A percentile compares a stretch with the other conserved stretches of the same genome.
phyloP scores from a whole-genome alignment of 495 filamentous ascomycete species.

The Hypoxylon lenormandii region DNA sequence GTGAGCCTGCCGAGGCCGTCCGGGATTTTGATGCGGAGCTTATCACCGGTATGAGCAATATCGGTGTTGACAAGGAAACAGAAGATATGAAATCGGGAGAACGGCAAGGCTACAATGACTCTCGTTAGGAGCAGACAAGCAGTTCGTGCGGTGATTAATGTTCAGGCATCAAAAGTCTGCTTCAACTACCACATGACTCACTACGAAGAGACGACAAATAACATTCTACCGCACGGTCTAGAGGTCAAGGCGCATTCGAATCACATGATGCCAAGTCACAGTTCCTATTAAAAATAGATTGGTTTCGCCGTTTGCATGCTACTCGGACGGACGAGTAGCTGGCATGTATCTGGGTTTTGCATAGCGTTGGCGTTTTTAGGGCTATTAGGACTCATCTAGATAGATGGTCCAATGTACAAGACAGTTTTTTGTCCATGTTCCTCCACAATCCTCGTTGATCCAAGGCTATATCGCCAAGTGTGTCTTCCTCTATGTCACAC shows the following conservation, averaged over 20 bases:
- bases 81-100: conserved; percentile 27
- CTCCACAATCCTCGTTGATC: neutral
- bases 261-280: conserved; percentile 2
- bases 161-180: no score
- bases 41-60: conserved; percentile 63
- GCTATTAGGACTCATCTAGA: conserved; percentile 6
- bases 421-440: conserved; percentile 8
- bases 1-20: conserved; percentile 31
- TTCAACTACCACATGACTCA: conserved; percentile 8
- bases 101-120: no score
- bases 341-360: conserved; percentile 25
- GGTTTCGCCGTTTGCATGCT: conserved; percentile 18
- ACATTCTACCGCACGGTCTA: conserved; percentile 4
- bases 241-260: neutral
- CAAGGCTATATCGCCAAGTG: no score
- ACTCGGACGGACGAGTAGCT: conserved; percentile 14
- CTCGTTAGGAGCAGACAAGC: no score
- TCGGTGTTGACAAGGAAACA: conserved; percentile 53
- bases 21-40: conserved; percentile 61
- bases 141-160: no score
- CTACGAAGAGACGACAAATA: neutral
- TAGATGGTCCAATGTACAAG: conserved; percentile 39
- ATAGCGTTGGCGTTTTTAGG: conserved; percentile 44
- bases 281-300: conserved; percentile 22
- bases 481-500: no score